These are phyloP conservation scores for Euphorbia schlechtendalii DNA, from an alignment of 441 rosid genomes.

Conservation along the genomic window DNA sequence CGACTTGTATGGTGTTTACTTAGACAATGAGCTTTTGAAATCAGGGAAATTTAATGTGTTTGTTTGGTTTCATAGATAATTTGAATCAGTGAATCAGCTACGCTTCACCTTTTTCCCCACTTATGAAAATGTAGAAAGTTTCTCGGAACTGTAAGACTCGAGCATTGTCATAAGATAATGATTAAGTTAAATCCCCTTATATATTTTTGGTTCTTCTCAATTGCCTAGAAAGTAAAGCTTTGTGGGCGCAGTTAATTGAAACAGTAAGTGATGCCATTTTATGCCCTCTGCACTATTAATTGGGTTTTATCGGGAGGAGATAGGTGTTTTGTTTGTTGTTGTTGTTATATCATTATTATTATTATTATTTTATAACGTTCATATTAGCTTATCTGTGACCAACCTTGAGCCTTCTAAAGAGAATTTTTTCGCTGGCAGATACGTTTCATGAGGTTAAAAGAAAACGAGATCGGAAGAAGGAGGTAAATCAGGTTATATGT, in stretches of 20 bases:
- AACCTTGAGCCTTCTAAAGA: background rate
- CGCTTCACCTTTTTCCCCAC: background rate
- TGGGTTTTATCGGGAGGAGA: background rate
- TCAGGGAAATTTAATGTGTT: background rate
- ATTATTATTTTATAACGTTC: background rate
- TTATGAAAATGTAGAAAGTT: background rate
- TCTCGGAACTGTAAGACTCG: background rate
- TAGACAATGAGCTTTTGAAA: background rate
- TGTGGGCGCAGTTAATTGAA: background rate
- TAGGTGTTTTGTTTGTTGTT: too few relatives aligned
- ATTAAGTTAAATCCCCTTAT: background rate
- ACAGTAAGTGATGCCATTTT: background rate
- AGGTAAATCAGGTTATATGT: constrained; percentile 53
- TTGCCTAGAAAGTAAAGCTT: background rate
- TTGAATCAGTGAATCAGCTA: background rate
- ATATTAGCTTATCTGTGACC: background rate
- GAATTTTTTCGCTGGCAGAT: constrained; percentile 33
- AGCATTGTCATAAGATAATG: background rate
- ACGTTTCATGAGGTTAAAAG: too few relatives aligned
- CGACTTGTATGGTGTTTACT: constrained; percentile 3
- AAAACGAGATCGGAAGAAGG: constrained; percentile 42
- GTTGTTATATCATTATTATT: background rate
- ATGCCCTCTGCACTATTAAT: background rate
- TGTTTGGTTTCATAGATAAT: background rate
- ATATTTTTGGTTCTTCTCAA: background rate